phyloP scores from a whole-genome alignment of 2,329 filamentous ascomycete species.

The Aureobasidium zeae region DNA sequence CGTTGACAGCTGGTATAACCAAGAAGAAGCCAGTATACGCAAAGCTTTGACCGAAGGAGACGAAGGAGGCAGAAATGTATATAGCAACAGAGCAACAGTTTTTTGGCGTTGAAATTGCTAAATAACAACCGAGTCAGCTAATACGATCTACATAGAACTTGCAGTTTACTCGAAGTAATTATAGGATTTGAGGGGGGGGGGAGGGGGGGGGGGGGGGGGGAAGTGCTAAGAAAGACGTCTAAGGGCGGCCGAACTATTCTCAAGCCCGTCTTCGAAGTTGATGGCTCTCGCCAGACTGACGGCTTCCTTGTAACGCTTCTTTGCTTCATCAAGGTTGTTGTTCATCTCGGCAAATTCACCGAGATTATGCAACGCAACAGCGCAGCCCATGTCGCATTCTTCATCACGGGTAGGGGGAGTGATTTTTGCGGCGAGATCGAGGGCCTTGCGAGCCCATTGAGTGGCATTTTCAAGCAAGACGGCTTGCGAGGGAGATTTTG shows the following conservation, averaged over 20 bases:
- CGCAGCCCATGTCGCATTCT: constrained; percentile 78
- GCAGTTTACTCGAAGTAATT: neutral
- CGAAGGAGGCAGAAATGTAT: neutral
- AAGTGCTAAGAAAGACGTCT: constrained; percentile 27
- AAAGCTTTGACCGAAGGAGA: constrained; percentile 52
- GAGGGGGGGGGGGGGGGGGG: too few relatives aligned
- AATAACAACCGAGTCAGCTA: too few relatives aligned
- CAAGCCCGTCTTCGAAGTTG: constrained; percentile 38
- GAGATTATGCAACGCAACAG: constrained; percentile 75
- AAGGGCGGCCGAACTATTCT: constrained; percentile 34
- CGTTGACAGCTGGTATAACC: constrained; percentile 65
- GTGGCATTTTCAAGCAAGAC: constrained; percentile 60
- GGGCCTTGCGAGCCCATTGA: constrained; percentile 70
- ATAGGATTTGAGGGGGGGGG: too few relatives aligned
- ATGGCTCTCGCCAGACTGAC: constrained; percentile 46
- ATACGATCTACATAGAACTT: too few relatives aligned
- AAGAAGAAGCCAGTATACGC: constrained; percentile 75
- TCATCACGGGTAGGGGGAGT: constrained; percentile 56
- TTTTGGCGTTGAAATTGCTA: too few relatives aligned
- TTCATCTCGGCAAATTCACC: constrained; percentile 66
- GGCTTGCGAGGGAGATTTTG: constrained; percentile 33
- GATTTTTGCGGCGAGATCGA: constrained; percentile 57
- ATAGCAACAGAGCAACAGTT: too few relatives aligned
- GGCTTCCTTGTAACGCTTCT: constrained; percentile 59
- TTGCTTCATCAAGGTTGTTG: constrained; percentile 56